Evolutionary conservation across 768 basidiomycete genomes (phyloP), one percentile per base, ranked within the genome.

Genomic region (Rhizopogon vulgaris): DNA sequence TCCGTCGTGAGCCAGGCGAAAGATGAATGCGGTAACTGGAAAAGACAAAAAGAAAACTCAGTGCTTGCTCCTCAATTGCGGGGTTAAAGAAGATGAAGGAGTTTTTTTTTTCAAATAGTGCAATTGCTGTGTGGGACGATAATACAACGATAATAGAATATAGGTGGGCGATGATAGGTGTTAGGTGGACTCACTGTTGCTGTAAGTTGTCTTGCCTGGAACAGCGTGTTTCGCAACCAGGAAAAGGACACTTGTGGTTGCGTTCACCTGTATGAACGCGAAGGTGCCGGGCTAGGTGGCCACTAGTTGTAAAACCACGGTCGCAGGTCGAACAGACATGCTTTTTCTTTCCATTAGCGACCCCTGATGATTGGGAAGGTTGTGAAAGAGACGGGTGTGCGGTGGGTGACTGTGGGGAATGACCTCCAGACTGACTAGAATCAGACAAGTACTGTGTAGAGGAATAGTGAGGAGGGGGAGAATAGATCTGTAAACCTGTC

Each of bases 181-280:
- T 30, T 17, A 52, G 15, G 4, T 3, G 10, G 14, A 55, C 66
- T 53, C 14, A 68, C 66, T 68, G 66, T n/a, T 68, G 66, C 25
- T 68, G 82, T 15, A 95, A 76, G 58, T 95, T 95, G 60, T 95
- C 93, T 67, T 93, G 90, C 32, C 92, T 75, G 10, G 89, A 91
- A 58, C 93, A 94, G 15, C 88, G 78, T 1, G 91, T 94, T 60
- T 93, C 89, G 66, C 92, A 95, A 22, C 91, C 92, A n/a, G 93
- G 92, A 72, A 91, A 94, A 32, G 93, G 92, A 63, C 92, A 95
- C 54, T 84, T 88, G 73, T 94, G 90, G 69, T 94, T 93, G 56
- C 90, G 78, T 62, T 94, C 92, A 38, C 92, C 92, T 14, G 92
- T 94, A 71, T 94, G 92, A 11, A 93, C 86, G 51, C 90, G 76